Conservation (phyloP, 2,329 filamentous ascomycete genomes). For the Alternaria arborescens region DNA sequence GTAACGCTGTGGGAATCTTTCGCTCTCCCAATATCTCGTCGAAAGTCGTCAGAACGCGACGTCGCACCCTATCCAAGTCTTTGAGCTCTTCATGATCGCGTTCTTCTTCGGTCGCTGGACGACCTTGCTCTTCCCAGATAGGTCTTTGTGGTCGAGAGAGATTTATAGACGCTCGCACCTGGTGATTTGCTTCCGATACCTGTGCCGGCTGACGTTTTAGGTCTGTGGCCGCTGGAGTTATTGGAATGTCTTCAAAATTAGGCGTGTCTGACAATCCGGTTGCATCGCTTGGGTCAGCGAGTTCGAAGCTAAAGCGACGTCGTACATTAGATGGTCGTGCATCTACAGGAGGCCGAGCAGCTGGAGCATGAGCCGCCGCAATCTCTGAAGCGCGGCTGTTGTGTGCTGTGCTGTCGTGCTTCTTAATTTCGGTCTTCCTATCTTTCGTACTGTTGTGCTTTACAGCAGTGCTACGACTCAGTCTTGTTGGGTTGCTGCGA, state of each 20-base stretch:
- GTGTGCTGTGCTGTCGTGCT: not conserved
- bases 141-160: not conserved
- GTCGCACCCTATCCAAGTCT: not conserved
- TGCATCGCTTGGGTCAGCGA: not conserved
- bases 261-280: not conserved
- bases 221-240: not conserved
- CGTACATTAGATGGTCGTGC: not conserved
- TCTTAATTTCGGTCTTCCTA: not conserved
- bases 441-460: not conserved
- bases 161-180: not conserved
- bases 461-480: slow-evolving; percentile 1
- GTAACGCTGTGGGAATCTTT: not conserved
- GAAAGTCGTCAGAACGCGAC: slow-evolving; percentile 4
- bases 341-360: too few relatives aligned
- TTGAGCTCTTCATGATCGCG: not conserved
- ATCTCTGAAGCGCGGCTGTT: not conserved
- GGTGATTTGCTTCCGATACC: not conserved
- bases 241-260: not conserved
- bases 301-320: slow-evolving; percentile 10
- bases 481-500: not conserved
- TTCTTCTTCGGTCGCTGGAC: not conserved
- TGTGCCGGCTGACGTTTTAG: not conserved
- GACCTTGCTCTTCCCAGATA: not conserved
- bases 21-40: slow-evolving; percentile 7
- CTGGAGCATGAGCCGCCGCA: not conserved